Evolutionary conservation across 805 yeast species (phyloP).

Genomic region (Starmerella floricola): DNA sequence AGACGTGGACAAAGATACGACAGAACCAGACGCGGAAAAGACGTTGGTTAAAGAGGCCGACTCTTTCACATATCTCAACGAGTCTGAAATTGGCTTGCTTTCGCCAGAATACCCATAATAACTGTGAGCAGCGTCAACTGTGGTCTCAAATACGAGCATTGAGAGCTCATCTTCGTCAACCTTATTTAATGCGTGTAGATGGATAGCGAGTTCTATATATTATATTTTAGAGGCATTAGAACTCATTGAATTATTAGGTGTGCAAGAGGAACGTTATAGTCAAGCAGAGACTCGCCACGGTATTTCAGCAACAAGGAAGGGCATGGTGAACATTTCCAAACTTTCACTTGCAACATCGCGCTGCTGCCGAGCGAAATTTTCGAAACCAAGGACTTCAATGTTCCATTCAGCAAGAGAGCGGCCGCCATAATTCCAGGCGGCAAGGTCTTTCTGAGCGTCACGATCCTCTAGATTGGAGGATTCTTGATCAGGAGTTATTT

Average conservation of each 20-base stretch:
- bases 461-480: neutral
- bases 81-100: neutral
- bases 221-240: too few species aligned
- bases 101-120: conserved; percentile 1
- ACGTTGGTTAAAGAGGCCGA: neutral
- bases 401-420: conserved; percentile 33
- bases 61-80: conserved; percentile 1
- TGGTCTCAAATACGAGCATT: neutral
- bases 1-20: neutral
- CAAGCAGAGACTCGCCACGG: conserved; percentile 20
- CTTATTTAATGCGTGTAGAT: neutral
- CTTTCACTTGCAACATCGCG: conserved; percentile 25
- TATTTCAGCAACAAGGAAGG: conserved; percentile 31
- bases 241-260: too few species aligned
- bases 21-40: neutral
- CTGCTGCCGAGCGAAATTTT: conserved; percentile 27
- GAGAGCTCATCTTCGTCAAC: neutral
- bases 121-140: too few species aligned
- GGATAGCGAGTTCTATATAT: neutral
- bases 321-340: conserved; percentile 21
- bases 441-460: conserved; percentile 14
- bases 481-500: neutral
- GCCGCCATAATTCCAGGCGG: conserved; percentile 32
- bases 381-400: conserved; percentile 28
- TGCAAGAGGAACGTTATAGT: too few species aligned